These are phyloP conservation scores for Skeletonema grethae DNA, from an alignment of 108 stramenopile genomes.

Conservation along the genomic window DNA sequence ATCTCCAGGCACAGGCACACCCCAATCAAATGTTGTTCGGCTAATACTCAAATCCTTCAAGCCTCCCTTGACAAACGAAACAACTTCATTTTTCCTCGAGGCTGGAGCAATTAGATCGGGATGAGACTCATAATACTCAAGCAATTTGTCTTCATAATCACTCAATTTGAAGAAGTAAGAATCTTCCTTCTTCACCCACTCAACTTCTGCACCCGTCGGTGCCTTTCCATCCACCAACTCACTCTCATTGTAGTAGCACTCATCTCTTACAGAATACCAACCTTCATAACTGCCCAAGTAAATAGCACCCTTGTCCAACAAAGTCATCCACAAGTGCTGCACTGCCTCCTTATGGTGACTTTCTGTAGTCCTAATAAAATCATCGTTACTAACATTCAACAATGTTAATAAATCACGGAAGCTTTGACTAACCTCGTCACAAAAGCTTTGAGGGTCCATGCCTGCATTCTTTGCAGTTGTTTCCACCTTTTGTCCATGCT, in stretches of 20 bases:
- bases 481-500: constrained; percentile 98
- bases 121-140: constrained; percentile 80
- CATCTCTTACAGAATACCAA: constrained; percentile 98
- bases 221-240: constrained; percentile 95
- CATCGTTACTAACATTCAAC: constrained; percentile 85
- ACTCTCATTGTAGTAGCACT: constrained; percentile 94
- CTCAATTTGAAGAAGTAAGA: constrained; percentile 96
- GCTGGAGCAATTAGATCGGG: constrained; percentile 92
- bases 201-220: constrained; percentile 92
- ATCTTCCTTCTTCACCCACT: constrained; percentile 94
- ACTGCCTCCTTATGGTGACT: constrained; percentile 81
- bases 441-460: constrained; percentile 81
- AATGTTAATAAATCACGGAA: constrained; percentile 84
- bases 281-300: constrained; percentile 95
- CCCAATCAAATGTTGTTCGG: constrained; percentile 94
- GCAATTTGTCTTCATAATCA: constrained; percentile 78
- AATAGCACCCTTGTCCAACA: constrained; percentile 86
- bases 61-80: constrained; percentile 87
- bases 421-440: constrained; percentile 71
- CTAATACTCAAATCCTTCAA: constrained; percentile 91
- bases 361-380: constrained; percentile 94
- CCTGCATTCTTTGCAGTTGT: constrained; percentile 78
- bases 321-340: constrained; percentile 82
- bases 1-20: constrained; percentile 91
- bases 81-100: constrained; percentile 85